Evolutionary conservation across 2,329 filamentous ascomycete species (phyloP), one percentile per base, ranked within the genome.

Genomic region (Xylaria polymorpha): DNA sequence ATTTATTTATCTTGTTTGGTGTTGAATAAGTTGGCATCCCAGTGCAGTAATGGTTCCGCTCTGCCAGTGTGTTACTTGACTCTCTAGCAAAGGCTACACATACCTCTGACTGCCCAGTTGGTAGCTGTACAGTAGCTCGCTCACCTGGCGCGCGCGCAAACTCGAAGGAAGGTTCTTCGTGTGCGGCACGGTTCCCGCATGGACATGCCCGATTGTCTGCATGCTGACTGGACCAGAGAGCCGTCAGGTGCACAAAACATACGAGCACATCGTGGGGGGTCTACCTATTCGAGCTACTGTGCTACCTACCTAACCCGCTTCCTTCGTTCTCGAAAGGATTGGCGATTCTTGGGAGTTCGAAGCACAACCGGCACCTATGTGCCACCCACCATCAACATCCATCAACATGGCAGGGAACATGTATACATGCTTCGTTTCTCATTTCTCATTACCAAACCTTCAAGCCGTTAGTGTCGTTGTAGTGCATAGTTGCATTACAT

Each of bases 171-270:
- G 15, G 46, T 53, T 43, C 35, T 51, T 58, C 7, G n/a, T 43
- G 29, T n/a, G 63, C 63, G 37, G 64, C 39, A 35, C 32, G 55
- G 15, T 29, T 53, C 29, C 57, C 66, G 41, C 66, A 67, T 67
- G 61, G 55, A 48, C 61, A 61, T 53, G 39, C 66, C 32, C 35
- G 32, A 48, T 56, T 50, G 15, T 29, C n/a, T 53, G 32, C 57
- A 46, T 56, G 50, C 66, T 57, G 56, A 68, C 51, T 46, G 12
- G 39, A 10, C 39, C 8, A 32, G 22, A 20, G 48, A 60, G 46
- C 37, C n/a, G 67, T 69, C 67, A 69, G 67, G 62, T 69, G 67
- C 51, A 50, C 58, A 48, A 48, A 58, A 46, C 51, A 35, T 61
- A 59, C 64, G 53, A 66, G 58, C 35, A 44, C n/a, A 25, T 43